Evolutionary conservation across 2,329 filamentous ascomycete genomes (phyloP).

Genomic region (Penicillium sp.): DNA sequence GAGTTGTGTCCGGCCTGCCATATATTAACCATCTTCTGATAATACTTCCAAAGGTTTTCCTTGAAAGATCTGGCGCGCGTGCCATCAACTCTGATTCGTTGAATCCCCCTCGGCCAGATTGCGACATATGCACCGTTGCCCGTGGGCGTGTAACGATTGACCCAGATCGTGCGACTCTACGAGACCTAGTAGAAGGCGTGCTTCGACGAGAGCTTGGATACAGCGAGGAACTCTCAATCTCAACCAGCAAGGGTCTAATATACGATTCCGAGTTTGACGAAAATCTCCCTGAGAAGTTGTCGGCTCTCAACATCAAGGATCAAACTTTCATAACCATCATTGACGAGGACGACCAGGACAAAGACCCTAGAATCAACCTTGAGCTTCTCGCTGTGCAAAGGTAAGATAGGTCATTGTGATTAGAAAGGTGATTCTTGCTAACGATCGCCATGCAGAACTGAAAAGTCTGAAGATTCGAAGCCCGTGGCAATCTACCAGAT

Average conservation of each 20-base stretch:
- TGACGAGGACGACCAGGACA: conserved; percentile 68
- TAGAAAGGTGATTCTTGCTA: conserved; percentile 4
- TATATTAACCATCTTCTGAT: conserved; percentile 2
- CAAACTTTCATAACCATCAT: conserved; percentile 75
- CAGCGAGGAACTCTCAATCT: conserved; percentile 72
- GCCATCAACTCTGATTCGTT: conserved; percentile 53
- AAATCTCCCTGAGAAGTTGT: conserved; percentile 72
- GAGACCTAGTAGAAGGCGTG: conserved; percentile 70
- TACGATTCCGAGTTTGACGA: conserved; percentile 88
- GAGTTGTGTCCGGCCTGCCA: conserved; percentile 15
- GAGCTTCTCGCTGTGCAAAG: conserved; percentile 51
- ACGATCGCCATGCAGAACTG: conserved; percentile 17
- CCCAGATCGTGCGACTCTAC: conserved; percentile 64
- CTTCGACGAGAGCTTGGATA: conserved; percentile 67
- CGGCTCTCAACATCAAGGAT: conserved; percentile 65
- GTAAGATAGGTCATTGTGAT: conserved; percentile 18
- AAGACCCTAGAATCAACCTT: conserved; percentile 66
- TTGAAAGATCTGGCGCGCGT: conserved; percentile 60
- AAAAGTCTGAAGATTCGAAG: conserved; percentile 34
- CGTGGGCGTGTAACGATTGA: conserved; percentile 64
- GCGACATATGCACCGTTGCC: conserved; percentile 73
- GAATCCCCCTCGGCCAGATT: conserved; percentile 67
- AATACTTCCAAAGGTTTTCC: conserved; percentile 56
- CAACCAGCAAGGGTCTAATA: conserved; percentile 67
- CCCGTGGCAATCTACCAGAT: conserved; percentile 38